Percentiles rank a stretch among this genome's conserved stretches.
Evolutionary conservation across 2,329 filamentous ascomycete genomes (phyloP).

Genomic region (Arthroderma sp.): DNA sequence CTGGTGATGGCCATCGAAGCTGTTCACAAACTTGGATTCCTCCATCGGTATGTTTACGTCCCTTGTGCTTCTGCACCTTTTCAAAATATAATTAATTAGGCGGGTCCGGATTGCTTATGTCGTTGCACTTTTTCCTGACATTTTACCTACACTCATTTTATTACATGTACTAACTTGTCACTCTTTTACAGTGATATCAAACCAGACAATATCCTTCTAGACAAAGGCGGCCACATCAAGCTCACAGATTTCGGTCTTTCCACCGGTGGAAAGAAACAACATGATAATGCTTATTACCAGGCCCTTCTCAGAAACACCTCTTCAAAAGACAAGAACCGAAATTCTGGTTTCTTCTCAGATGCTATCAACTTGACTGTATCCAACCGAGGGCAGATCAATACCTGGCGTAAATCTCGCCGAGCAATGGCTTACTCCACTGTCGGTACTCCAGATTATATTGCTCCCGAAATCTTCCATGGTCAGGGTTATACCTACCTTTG

Average conservation of each 20-base stretch:
- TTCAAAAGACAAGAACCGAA: slow-evolving; percentile 62
- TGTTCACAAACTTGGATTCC: slow-evolving; percentile 94
- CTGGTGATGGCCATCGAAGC: slow-evolving; percentile 97
- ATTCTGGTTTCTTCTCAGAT: slow-evolving; percentile 79
- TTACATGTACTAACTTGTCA: neutral
- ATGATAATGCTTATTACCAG: slow-evolving; percentile 97
- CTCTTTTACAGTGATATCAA: slow-evolving; percentile 69
- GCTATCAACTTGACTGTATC: slow-evolving; percentile 97
- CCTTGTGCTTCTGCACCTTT: neutral
- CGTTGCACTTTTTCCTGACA: no score
- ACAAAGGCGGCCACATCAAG: slow-evolving; percentile 93
- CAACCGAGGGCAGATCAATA: slow-evolving; percentile 95
- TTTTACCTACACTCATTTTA: no score
- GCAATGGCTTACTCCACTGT: slow-evolving; percentile 97
- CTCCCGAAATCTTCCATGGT: slow-evolving; percentile 93
- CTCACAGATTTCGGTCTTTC: slow-evolving; percentile 96
- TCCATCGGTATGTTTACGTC: slow-evolving; percentile 65
- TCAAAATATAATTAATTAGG: no score
- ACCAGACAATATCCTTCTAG: slow-evolving; percentile 93
- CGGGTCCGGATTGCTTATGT: no score
- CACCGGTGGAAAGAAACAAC: slow-evolving; percentile 93
- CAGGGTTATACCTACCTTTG: slow-evolving; percentile 94
- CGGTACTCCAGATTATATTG: slow-evolving; percentile 96
- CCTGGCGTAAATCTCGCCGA: slow-evolving; percentile 90
- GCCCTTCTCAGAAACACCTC: slow-evolving; percentile 76